Evolutionary conservation across 371 early-diverging fungal genomes (phyloP), one percentile per base, ranked within the genome.

Genomic region (Coemansia sp.): DNA sequence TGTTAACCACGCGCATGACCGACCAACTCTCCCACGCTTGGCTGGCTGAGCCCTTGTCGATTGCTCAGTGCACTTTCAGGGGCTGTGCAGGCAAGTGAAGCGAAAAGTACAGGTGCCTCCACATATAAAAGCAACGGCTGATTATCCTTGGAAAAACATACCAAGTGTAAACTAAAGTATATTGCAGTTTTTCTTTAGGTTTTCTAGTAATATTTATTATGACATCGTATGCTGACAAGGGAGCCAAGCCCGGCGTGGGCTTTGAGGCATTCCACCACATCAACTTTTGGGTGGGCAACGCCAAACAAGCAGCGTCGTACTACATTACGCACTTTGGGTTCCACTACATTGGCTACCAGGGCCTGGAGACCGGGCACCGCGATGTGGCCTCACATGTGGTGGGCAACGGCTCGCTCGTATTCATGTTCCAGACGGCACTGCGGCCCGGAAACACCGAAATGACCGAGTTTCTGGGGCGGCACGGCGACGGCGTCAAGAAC

Each of bases 401-500:
- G 48, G 79, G 86, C 61, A 93, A 93, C 82, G 88, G 90, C 64
- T 82, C 87, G 57, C 89, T 94, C 48, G 77, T 82, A 62, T 96
- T 96, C 79, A 90, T 94, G 67, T 95, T 98, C 85, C 89, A 92
- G 83, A 91, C 93, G 20, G 89, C 97, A 51, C 84, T 97, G 66
- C 91, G 91, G 69, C 96, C 98, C n/a, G 88, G 86, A 40, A 86
- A 89, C 83, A 80, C 83, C 60, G 86, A 83, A 21, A 89, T 94
- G 84, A 84, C 88, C 37, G 87, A 84, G 53, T 91, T 92, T 69
- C 84, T 90, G 65, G 88, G 89, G 54, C 68, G 71, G 37, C 96
- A 95, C 84, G 98, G 97, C 82, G 98, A 98, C 72, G 94, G 91
- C 72, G 97, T 95, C 72, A 91, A 92, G 82, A 91, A 98, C 84